Percentiles rank a stretch among this genome's conserved stretches.
Conservation (phyloP, 164 flowering plant species). For the Dillenia suffruticosa region DNA sequence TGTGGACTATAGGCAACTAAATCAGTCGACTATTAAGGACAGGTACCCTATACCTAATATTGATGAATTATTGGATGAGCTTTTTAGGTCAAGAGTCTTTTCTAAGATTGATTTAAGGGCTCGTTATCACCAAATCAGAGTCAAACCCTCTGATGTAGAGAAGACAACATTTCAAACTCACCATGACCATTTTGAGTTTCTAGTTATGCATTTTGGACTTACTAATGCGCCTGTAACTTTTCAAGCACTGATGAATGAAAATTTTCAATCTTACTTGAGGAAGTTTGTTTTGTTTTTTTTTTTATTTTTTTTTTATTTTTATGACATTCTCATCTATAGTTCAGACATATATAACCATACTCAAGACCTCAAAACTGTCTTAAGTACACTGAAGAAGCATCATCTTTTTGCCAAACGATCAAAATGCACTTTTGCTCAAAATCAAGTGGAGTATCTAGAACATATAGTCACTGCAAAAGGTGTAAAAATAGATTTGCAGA, state of each 20-base stretch:
- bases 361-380: too few relatives aligned
- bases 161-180: constrained; percentile 11
- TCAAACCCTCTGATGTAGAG: neutral
- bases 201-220: constrained; percentile 6
- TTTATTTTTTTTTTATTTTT: too few relatives aligned
- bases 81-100: constrained; percentile 5
- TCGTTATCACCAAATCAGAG: constrained; percentile 11
- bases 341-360: neutral
- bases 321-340: neutral
- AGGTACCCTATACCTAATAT: constrained; percentile 8
- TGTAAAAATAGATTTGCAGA: too few relatives aligned
- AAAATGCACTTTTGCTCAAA: too few relatives aligned
- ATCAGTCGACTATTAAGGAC: neutral
- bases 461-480: too few relatives aligned
- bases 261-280: neutral
- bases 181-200: constrained; percentile 10
- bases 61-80: constrained; percentile 11
- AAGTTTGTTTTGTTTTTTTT: neutral
- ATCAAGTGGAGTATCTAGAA: too few relatives aligned
- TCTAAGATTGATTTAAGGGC: constrained; percentile 9
- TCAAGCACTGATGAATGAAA: neutral
- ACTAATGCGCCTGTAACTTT: neutral
- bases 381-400: too few relatives aligned
- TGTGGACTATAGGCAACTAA: neutral
- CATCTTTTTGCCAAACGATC: too few relatives aligned